Evolutionary conservation across 176 grass and related monocot species (phyloP), one percentile per base, ranked within the genome.

Genomic region (Hordeum marinum): DNA sequence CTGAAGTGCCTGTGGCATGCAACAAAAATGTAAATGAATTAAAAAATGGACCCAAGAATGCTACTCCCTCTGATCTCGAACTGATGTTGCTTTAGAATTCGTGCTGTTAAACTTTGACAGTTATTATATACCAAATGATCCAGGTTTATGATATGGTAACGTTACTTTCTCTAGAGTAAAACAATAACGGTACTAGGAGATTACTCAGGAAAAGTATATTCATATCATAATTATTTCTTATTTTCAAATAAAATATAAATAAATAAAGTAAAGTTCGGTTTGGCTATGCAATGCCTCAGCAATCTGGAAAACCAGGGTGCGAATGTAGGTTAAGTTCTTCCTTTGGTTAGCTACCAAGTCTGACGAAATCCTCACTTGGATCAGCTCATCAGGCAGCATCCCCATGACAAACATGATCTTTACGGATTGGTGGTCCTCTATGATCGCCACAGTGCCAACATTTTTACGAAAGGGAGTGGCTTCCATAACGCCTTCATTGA

Each of bases 1-100:
- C 75, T 98, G 61, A 83, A 92, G 81, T 76, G 89, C 93, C 91
- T 98, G 64, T 27, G n/a, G 31, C 80, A 79, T 78, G 75, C 48
- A 42, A 2, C 70, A 91, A 87, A 83, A 20, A 26, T n/a, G 69
- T 18, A 70, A 6, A 62, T 59, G 12, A 65, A 15, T 17, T 15
- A 14, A 20, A 46, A 75, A 9, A 68, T 20, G 75, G 8, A 14
- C 23, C 21, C 20, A 52, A 80, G 75, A 87, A 82, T 32, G 25
- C 57, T 61, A 81, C 69, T 29, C 70, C 11, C 70, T 27, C 24
- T 25, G 26, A 48, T 73, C 41, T 46, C 70, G 18, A 18, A 48
- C 45, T 48, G 41, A 46, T 17, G 23, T 46, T 57, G 18, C 52
- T 46, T 73, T 45, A 43, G 40, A 48, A 17, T 73, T 14, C 17